A percentile compares a stretch with the other conserved stretches of the same genome.
Conservation (phyloP, 371 early-diverging fungal species). For the Mortierella sp. region DNA sequence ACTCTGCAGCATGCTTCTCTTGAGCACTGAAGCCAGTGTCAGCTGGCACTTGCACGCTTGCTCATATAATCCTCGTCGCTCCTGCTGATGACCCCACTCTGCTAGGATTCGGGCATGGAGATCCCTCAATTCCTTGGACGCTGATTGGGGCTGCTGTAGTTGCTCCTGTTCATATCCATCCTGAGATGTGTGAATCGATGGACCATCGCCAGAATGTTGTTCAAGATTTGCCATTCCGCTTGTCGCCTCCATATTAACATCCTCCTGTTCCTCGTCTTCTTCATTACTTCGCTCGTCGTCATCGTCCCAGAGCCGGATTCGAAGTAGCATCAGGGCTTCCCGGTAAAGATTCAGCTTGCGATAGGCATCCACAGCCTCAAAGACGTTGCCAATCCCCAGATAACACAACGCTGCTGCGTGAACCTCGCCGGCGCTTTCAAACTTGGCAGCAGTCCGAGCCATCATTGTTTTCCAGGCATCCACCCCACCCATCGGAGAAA, state of each 20-base stretch:
- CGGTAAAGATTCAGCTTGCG: slow-evolving; percentile 24
- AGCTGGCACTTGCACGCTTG: slow-evolving; percentile 52
- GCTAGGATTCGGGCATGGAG: slow-evolving; percentile 36
- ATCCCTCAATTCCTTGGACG: not conserved
- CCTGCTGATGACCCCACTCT: slow-evolving; percentile 43
- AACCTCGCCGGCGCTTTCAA: slow-evolving; percentile 23
- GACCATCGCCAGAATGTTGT: too few species aligned
- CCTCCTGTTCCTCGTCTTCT: not conserved
- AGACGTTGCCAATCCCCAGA: slow-evolving; percentile 34
- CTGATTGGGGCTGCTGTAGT: not conserved
- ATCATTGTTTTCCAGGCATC: slow-evolving; percentile 43
- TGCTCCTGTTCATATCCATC: not conserved
- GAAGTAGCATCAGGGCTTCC: slow-evolving; percentile 45
- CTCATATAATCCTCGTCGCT: slow-evolving; percentile 24
- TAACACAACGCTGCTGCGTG: slow-evolving; percentile 40
- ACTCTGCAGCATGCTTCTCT: not conserved
- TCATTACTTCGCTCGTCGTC: slow-evolving; percentile 9
- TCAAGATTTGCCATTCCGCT: too few species aligned
- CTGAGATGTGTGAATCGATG: too few species aligned
- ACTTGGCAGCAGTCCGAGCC: slow-evolving; percentile 34
- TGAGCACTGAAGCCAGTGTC: slow-evolving; percentile 22
- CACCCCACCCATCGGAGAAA: slow-evolving; percentile 48
- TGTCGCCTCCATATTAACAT: not conserved
- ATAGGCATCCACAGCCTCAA: slow-evolving; percentile 43
- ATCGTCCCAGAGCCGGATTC: slow-evolving; percentile 37